phyloP scores from a whole-genome alignment of 75 land plant species.

The Selaginella moellendorffii region DNA sequence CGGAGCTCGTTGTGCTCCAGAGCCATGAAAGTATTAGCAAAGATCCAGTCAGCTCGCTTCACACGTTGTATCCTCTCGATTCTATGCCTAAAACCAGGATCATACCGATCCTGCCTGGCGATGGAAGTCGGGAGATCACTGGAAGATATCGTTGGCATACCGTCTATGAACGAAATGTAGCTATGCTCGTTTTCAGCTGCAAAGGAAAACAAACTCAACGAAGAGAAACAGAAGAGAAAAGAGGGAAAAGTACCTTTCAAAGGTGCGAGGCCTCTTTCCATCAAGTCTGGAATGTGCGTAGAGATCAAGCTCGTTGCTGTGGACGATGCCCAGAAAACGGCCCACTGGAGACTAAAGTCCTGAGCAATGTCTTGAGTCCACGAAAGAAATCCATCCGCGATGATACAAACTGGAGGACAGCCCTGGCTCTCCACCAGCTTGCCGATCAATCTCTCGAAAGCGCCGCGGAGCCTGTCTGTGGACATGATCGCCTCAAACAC shows the following conservation, averaged over 20 bases:
- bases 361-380: neutral
- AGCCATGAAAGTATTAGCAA: neutral
- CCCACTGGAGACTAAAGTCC: neutral
- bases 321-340: neutral
- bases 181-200: neutral
- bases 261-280: neutral
- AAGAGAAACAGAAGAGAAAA: too few species aligned
- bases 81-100: neutral
- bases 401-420: neutral
- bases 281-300: neutral
- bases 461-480: slow-evolving; percentile 1
- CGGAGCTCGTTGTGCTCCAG: neutral
- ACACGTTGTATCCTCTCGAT: neutral
- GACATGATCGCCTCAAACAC: neutral
- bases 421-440: slow-evolving; percentile 1
- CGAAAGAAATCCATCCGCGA: neutral
- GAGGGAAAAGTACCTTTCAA: neutral
- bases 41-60: neutral
- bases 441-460: slow-evolving; percentile 16
- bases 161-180: neutral
- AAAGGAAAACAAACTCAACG: neutral
- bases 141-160: neutral
- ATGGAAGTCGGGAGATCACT: neutral
- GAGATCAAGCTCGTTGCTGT: neutral
- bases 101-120: neutral